Evolutionary conservation across 31 red algal species (phyloP), one percentile per base, ranked within the genome.

Genomic region (Porphyra umbilicalis): DNA sequence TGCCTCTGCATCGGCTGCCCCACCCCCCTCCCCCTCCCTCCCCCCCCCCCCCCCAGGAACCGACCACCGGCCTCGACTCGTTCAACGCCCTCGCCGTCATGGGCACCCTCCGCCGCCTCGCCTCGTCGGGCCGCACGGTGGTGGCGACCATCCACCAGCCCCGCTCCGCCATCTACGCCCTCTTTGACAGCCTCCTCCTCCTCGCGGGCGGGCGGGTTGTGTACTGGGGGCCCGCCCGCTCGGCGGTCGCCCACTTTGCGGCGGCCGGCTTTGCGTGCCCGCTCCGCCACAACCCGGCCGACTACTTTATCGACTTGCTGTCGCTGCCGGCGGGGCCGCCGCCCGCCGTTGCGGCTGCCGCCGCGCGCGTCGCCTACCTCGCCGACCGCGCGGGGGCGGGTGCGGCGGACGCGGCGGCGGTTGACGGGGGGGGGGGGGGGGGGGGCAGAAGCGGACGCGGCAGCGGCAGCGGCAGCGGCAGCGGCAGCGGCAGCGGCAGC

Each of bases 131-230:
- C 15, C 79, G 88, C 75, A 88, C 88, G 35, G 76, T 90, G 1
- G 74, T 90, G 29, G 78, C 88, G 11, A 90, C 88, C 33, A 90
- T 90, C 30, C 88, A 90, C 80, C 88, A 90, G 67, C 88, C 88
- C 2, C 88, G 88, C 0, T 86, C 83, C 42, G 44, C 88, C 31
- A 90, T 90, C 68, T 90, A 88, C 77, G 39, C 79, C 32, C 80
- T 90, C 79, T 88, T 90, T 57, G 88, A 90, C 77, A 39, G 44
- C 33, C 79, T 90, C 34, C 67, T 86, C 35, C 81, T 90, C 79
- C 79, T 90, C 1, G 76, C 77, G 40, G 84, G 68, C 32, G 88
- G 88, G 31, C 42, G 40, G 38, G 83, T 87, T 0, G 39, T 87
- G 9, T 90, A 87, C 30, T 86, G 83, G 33, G 88, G 88, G 75